These are phyloP conservation scores for Oryza coarctata DNA, from an alignment of 176 grass and related monocot species.

Conservation along the genomic window DNA sequence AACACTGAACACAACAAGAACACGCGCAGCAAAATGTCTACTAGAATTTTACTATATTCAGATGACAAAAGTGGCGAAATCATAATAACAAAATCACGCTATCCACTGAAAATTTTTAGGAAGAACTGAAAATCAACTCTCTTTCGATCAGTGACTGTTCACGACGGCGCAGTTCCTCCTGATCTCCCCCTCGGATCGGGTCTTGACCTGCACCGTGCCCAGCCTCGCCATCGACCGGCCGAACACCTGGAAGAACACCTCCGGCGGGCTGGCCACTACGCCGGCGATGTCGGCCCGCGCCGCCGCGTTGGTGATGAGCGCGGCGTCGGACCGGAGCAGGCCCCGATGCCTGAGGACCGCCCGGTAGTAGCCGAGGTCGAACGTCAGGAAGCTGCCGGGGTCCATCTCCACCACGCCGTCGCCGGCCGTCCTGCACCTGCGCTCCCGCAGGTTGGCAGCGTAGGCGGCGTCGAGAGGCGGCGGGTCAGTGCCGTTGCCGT, in stretches of 20 bases:
- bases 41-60: not conserved
- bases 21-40: not conserved
- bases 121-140: not conserved
- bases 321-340: slow-evolving; percentile 69
- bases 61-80: not conserved
- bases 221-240: slow-evolving; percentile 72
- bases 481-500: slow-evolving; percentile 25
- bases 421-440: slow-evolving; percentile 50
- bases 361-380: slow-evolving; percentile 74
- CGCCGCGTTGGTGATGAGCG: slow-evolving; percentile 41
- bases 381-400: slow-evolving; percentile 75
- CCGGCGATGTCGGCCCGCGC: slow-evolving; percentile 38
- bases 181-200: slow-evolving; percentile 58
- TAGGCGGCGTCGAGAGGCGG: slow-evolving; percentile 62
- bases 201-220: slow-evolving; percentile 54
- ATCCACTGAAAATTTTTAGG: not conserved
- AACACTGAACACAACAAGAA: not conserved
- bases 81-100: slow-evolving; percentile 4
- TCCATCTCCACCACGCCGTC: slow-evolving; percentile 81
- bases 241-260: slow-evolving; percentile 66
- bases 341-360: slow-evolving; percentile 58
- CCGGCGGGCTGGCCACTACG: slow-evolving; percentile 24
- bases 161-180: slow-evolving; percentile 61
- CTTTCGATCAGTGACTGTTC: slow-evolving; percentile 26
- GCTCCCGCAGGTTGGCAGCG: slow-evolving; percentile 56